A percentile compares a stretch with the other conserved stretches of the same genome.
These are phyloP conservation scores for Plantago rigida DNA, from an alignment of 305 asterid species.

Conservation along the genomic window DNA sequence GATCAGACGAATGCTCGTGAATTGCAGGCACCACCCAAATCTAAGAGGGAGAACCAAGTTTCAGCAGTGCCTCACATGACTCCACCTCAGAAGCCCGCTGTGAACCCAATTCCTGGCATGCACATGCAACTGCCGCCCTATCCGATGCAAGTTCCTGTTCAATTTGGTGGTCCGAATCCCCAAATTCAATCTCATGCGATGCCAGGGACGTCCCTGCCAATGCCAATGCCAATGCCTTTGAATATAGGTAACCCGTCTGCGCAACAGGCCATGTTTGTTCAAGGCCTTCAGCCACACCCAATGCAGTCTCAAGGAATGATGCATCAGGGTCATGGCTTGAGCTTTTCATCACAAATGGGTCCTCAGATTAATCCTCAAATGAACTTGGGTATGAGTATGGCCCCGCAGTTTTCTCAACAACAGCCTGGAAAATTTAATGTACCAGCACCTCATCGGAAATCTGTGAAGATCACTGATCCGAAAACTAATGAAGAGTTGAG, in stretches of 20 bases:
- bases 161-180: conserved; percentile 60
- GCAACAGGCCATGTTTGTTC: conserved; percentile 58
- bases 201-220: conserved; percentile 48
- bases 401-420: conserved; percentile 58
- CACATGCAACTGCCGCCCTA: conserved; percentile 53
- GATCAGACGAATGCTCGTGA: conserved; percentile 47
- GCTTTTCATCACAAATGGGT: conserved; percentile 57
- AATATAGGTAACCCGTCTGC: conserved; percentile 54
- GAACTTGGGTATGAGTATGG: conserved; percentile 56
- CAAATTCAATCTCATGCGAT: conserved; percentile 57
- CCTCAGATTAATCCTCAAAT: conserved; percentile 55
- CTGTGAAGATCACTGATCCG: conserved; percentile 81
- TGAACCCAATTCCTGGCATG: conserved; percentile 45
- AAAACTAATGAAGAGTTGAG: conserved; percentile 77
- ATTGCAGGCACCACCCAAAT: conserved; percentile 35
- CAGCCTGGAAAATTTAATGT: conserved; percentile 39
- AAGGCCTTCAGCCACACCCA: conserved; percentile 62
- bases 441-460: conserved; percentile 35
- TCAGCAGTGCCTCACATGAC: conserved; percentile 35
- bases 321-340: conserved; percentile 66
- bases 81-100: conserved; percentile 52
- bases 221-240: conserved; percentile 50
- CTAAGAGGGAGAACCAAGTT: conserved; percentile 52
- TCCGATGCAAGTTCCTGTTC: conserved; percentile 51
- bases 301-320: conserved; percentile 70